Evolutionary conservation across 768 basidiomycete species (phyloP), one percentile per base, ranked within the genome.

Genomic region (Suillus lakei): DNA sequence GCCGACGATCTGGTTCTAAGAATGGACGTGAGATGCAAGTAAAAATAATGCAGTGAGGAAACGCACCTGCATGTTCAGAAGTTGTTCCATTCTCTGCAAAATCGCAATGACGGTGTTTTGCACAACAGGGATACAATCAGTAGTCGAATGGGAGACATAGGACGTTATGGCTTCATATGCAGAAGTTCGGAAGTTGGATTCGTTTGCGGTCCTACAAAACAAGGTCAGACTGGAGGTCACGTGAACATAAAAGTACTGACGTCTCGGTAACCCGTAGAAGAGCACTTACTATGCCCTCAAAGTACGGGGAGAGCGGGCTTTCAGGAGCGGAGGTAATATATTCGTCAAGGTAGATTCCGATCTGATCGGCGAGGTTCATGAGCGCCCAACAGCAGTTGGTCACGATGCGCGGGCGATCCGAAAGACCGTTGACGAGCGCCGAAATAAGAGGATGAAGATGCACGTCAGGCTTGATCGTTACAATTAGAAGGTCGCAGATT

Each of bases 341-440:
- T 3, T 84, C 83, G 5, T 89, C 85, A 66, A 92, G 91, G 53
- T 86, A 82, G 66, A 87, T 88, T 5, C 89, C 91, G 18, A 98
- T 84, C 71, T 98, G 96, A 75, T 98, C 92, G 12, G 93, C 92
- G 38, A 99, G 82, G 78, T 97, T 98, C 92, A 94, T 97, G 70
- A 99, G 78, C 12, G 92, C 93, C 92, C 97, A 98, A 73, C 96
- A 98, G 77, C 94, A 97, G 79, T 97, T 97, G 41, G 94, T 88
- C 30, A 92, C 87, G 68, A 99, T 96, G 26, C 96, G 83, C 3
- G 95, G 91, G 68, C 84, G 89, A 77, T 92, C 93, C 54, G 86
- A 83, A 67, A 99, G 79, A 28, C 95, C 95, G 60, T 79, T 80
- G 13, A 98, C 94, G 59, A 99, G 84, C 9, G 93, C 95, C 12